phyloP scores from a whole-genome alignment of 2,329 filamentous ascomycete species.

The Thelonectria olida region DNA sequence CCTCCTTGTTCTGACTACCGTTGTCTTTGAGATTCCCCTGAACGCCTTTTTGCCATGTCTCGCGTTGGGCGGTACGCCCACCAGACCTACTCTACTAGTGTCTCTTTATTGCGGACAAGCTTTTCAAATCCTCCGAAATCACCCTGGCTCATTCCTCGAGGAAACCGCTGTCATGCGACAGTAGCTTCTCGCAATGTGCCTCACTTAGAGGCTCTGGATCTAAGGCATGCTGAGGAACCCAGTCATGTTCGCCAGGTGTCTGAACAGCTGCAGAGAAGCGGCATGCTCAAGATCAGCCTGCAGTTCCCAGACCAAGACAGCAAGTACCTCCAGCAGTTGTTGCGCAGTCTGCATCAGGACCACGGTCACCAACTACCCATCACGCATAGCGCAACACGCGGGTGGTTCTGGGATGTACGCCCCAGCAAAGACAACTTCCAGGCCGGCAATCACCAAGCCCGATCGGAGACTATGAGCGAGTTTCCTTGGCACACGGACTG shows the following conservation, averaged over 20 bases:
- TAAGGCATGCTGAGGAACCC: conserved; percentile 23
- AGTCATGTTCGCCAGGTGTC: conserved; percentile 30
- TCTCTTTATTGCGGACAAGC: not conserved
- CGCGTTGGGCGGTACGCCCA: not conserved
- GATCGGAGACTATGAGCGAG: conserved; percentile 52
- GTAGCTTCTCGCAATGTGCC: conserved; percentile 11
- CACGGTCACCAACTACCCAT: conserved; percentile 51
- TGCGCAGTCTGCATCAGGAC: conserved; percentile 44
- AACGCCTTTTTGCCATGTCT: conserved; percentile 3
- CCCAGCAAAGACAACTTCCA: conserved; percentile 43
- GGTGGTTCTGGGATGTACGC: conserved; percentile 56
- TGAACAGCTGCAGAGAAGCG: conserved; percentile 28
- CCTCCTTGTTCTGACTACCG: not conserved
- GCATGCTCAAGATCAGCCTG: conserved; percentile 49
- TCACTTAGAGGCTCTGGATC: conserved; percentile 21
- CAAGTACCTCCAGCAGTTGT: conserved; percentile 45
- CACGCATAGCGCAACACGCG: conserved; percentile 49
- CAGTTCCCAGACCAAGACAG: conserved; percentile 45
- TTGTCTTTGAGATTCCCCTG: not conserved
- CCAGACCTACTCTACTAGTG: not conserved
- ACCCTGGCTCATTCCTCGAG: not conserved
- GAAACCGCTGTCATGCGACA: conserved; percentile 7
- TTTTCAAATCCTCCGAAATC: not conserved
- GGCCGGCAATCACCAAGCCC: conserved; percentile 44
- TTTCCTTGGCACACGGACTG: conserved; percentile 58